Percentiles rank a stretch among this genome's conserved stretches.
Conservation (phyloP, 116 monocot genomes). For the Cymodocea nodosa region DNA sequence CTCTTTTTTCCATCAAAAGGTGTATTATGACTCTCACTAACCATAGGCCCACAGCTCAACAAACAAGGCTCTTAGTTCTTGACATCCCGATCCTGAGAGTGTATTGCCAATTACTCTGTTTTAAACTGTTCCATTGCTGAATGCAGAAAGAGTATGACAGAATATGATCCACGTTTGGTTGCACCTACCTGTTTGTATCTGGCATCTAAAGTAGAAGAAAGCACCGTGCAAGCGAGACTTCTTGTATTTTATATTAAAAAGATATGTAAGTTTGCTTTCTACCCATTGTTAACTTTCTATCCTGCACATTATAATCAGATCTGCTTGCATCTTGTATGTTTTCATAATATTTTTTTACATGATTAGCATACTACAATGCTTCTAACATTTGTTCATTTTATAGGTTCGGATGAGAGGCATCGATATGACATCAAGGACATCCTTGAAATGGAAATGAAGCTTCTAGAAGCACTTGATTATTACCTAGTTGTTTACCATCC, state of each 20-base stretch:
- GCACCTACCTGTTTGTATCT: slow-evolving; percentile 93
- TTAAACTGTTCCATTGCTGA: slow-evolving; percentile 1
- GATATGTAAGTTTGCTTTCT: slow-evolving; percentile 36
- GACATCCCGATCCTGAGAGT: neutral
- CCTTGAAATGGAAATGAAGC: slow-evolving; percentile 99
- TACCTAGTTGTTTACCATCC: slow-evolving; percentile 98
- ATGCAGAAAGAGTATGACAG: slow-evolving; percentile 86
- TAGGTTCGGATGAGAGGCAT: slow-evolving; percentile 78
- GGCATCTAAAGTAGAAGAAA: slow-evolving; percentile 97
- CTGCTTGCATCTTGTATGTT: neutral
- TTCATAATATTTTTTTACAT: neutral
- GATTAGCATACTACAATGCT: no score
- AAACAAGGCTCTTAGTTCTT: no score
- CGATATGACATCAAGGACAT: slow-evolving; percentile 93
- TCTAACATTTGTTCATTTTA: neutral
- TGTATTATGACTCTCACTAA: no score
- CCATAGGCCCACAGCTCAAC: no score
- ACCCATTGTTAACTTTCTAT: neutral
- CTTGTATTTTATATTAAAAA: slow-evolving; percentile 94
- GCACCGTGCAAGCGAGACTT: slow-evolving; percentile 93
- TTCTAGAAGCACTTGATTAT: slow-evolving; percentile 97
- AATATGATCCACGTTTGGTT: slow-evolving; percentile 95
- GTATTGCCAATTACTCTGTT: neutral
- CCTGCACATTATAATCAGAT: neutral
- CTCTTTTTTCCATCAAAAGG: no score